Evolutionary conservation across 1,139 yeast genomes (phyloP), one percentile per base, ranked within the genome.

Genomic region (Martiniozyma asiatica): DNA sequence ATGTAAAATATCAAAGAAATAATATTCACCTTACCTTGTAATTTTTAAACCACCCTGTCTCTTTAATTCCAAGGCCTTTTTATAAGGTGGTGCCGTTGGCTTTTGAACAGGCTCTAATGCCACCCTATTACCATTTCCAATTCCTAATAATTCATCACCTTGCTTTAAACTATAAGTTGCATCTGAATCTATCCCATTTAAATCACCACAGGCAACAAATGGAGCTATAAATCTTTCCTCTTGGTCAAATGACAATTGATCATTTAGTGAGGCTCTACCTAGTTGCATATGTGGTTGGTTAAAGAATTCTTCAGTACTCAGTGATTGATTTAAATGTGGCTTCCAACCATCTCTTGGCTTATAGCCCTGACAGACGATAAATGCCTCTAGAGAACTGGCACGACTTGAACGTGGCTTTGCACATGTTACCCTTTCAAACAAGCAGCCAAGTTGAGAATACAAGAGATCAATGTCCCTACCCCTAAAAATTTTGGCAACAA

Each of bases 11-110:
- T n/a, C n/a, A n/a, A n/a, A n/a, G n/a, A n/a, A n/a, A n/a, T n/a
- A n/a, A n/a, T n/a, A n/a, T n/a, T n/a, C n/a, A n/a, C n/a, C n/a
- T 28, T 20, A 28, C 16, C 24, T 25, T 25, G 25, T 30, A 10
- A 44, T 38, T 32, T 45, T 58, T 35, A 71, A 48, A 30, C 70
- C 68, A 13, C 93, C 93, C 36, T 67, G 66, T 50, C 96, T 66
- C 55, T 82, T 87, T 68, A 80, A 63, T 50, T 85, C 94, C 35
- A 89, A 57, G 0, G 97, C 97, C 35, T 73, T 71, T 54, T 87
- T 87, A 54, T 89, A 89, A 2, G 97, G 96, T 2, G 98, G 97
- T 18, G 94, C 92, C 1, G 95, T 87, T 5, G 98, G 98, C 54
- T 73, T 63, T 49, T 89, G 97, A 10, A 89, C 93, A 0, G 97